Base-by-base conservation (phyloP, 495 filamentous ascomycete species). In the Tuber borchii region DNA sequence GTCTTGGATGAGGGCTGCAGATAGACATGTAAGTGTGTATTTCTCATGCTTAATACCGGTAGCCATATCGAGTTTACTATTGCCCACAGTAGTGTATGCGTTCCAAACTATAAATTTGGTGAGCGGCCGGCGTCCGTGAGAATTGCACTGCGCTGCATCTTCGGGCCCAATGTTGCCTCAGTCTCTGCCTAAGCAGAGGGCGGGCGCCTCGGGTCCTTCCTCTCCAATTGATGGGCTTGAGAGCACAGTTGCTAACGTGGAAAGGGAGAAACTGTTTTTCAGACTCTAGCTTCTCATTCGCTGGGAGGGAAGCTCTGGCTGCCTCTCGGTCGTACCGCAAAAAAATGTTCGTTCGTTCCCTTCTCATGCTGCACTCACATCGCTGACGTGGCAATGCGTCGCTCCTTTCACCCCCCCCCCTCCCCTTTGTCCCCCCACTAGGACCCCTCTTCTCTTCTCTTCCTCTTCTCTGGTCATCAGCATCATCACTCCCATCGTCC, bases 301-400 rank as follows among this genome's bases (percentile, higher is more conserved):
- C 31, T 65, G 56, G 12, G 26, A 34, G 56, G 56, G 56, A 17
- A 65, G 56, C 56, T 65, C 56, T 65, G 56, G 56, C 56, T 65
- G 56, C 56, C 26, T 65, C 56, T 31, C 26, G 26, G 56, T 65
- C 56, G 56, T 65, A 65, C 56, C 56, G 56, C 14, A 65, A 65
- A 65, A 65, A 65, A 34, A 65, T 34, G 56, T 65, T 65, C 56
- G 56, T 65, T 65, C 56, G 56, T 26, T 65, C 26, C 16, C 56
- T 65, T 34, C 56, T 34, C 56, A 65, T 65, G 56, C 56, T 34
- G 26, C 56, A 65, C 56, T 34, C 26, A 65, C 56, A 34, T 65
- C 56, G 26, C 56, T 65, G 56, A 65, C 56, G 56, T 65, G 56
- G 56, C 56, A 65, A 65, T 65, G 56, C 56, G 26, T 65, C 56